phyloP scores from a whole-genome alignment of 2,329 filamentous ascomycete species.

The Fusarium tricinctum region DNA sequence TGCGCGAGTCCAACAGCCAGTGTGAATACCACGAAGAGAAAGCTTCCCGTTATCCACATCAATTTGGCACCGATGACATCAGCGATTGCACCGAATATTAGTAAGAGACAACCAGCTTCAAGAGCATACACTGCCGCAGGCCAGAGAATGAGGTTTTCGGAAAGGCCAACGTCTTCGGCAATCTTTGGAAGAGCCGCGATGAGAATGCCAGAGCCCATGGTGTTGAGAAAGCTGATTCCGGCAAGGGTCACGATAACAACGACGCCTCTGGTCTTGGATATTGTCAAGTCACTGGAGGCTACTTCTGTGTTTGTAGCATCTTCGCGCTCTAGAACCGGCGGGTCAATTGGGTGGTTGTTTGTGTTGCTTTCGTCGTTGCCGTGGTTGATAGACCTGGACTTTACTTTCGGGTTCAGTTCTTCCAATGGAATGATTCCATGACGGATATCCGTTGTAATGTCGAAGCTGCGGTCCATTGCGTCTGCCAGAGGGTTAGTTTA shows the following conservation, averaged over 20 bases:
- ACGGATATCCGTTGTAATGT: background rate
- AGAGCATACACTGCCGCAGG: constrained; percentile 44
- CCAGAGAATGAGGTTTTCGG: constrained; percentile 42
- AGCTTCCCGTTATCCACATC: constrained; percentile 54
- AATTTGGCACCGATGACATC: constrained; percentile 55
- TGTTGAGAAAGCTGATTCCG: constrained; percentile 45
- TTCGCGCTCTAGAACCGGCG: accelerated
- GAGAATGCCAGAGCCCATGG: constrained; percentile 45
- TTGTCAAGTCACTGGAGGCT: background rate
- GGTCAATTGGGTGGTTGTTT: background rate
- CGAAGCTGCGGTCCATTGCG: constrained; percentile 15
- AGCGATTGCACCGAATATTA: constrained; percentile 56
- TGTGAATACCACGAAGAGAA: constrained; percentile 53
- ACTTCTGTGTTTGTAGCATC: background rate
- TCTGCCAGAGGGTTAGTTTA: accelerated
- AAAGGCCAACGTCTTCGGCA: constrained; percentile 36
- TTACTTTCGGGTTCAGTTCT: background rate
- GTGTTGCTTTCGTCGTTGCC: background rate
- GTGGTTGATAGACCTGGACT: background rate
- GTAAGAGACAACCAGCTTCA: constrained; percentile 44
- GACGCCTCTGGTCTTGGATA: constrained; percentile 26
- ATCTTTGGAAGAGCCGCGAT: constrained; percentile 44
- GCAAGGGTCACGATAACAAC: constrained; percentile 37
- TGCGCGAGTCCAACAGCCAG: constrained; percentile 53
- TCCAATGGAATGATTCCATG: constrained; percentile 18